phyloP scores from a whole-genome alignment of 1,139 yeast genomes.

The Casaregolazyma suthepensis region DNA sequence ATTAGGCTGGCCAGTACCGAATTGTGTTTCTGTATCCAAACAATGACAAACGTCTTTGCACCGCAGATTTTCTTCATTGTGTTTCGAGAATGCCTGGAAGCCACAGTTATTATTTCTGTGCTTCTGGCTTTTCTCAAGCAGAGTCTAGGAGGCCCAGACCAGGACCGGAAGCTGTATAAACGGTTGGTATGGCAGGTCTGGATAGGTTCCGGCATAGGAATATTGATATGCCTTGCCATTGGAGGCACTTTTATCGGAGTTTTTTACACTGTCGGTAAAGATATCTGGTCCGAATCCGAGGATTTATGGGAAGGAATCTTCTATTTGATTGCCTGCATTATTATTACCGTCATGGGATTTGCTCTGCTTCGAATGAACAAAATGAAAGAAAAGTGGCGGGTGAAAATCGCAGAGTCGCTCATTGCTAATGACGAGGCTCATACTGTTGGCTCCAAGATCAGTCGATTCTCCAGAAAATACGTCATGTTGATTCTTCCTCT shows the following conservation, averaged over 20 bases:
- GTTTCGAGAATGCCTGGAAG: constrained; percentile 79
- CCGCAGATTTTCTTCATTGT: constrained; percentile 83
- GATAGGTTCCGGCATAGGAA: constrained; percentile 72
- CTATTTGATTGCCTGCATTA: constrained; percentile 69
- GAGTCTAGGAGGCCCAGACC: constrained; percentile 25
- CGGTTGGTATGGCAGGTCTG: constrained; percentile 66
- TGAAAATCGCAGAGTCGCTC: constrained; percentile 52
- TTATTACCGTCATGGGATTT: constrained; percentile 85
- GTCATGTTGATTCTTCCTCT: constrained; percentile 76
- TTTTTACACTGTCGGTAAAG: constrained; percentile 71
- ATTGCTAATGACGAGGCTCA: constrained; percentile 27
- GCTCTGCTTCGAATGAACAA: constrained; percentile 79
- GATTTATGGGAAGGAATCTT: constrained; percentile 90
- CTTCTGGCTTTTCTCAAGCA: constrained; percentile 72
- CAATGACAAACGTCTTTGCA: constrained; percentile 39
- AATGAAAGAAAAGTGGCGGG: constrained; percentile 83
- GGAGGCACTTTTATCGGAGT: constrained; percentile 72
- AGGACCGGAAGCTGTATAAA: constrained; percentile 45
- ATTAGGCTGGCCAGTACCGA: neutral
- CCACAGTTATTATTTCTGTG: constrained; percentile 82
- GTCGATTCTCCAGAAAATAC: constrained; percentile 47
- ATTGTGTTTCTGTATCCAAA: too few species aligned
- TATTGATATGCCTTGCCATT: constrained; percentile 64
- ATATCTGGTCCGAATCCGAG: constrained; percentile 78
- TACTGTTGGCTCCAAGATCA: constrained; percentile 19